Percentiles rank a stretch among this genome's conserved stretches.
phyloP scores from a whole-genome alignment of 2,329 filamentous ascomycete genomes.

The Myotisia sp. region DNA sequence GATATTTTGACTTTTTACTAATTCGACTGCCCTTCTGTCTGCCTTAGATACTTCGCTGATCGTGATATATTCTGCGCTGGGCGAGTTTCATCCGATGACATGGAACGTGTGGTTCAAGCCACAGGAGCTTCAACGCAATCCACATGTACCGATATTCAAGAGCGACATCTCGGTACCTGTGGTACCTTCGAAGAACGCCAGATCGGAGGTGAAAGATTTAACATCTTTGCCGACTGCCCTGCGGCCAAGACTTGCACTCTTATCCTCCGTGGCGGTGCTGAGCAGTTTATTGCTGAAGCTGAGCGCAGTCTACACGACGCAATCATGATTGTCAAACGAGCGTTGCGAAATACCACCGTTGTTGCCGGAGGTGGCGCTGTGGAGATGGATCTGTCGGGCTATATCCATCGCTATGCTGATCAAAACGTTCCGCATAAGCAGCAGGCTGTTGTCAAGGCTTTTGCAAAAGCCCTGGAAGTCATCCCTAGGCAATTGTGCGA shows the following conservation, averaged over 20 bases:
- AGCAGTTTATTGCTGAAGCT: slow-evolving; percentile 98
- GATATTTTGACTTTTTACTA: not conserved
- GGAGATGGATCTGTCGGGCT: slow-evolving; percentile 94
- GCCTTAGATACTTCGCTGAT: slow-evolving; percentile 67
- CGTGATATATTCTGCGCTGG: slow-evolving; percentile 97
- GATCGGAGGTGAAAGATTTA: slow-evolving; percentile 94
- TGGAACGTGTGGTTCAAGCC: slow-evolving; percentile 91
- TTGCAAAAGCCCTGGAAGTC: slow-evolving; percentile 91
- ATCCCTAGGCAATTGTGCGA: slow-evolving; percentile 95
- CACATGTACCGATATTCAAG: slow-evolving; percentile 86
- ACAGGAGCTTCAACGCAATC: slow-evolving; percentile 87
- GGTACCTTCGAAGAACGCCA: slow-evolving; percentile 87
- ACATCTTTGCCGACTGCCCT: slow-evolving; percentile 94
- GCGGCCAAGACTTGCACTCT: slow-evolving; percentile 94
- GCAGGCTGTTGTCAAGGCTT: slow-evolving; percentile 93
- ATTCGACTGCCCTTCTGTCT: slow-evolving; percentile 2
- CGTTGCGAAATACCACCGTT: slow-evolving; percentile 85
- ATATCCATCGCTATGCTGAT: slow-evolving; percentile 85
- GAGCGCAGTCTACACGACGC: slow-evolving; percentile 96
- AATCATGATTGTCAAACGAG: slow-evolving; percentile 99
- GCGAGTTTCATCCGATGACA: slow-evolving; percentile 76
- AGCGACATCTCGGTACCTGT: slow-evolving; percentile 81
- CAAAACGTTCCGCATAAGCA: slow-evolving; percentile 89
- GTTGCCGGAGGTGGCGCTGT: slow-evolving; percentile 87
- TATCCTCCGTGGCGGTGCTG: slow-evolving; percentile 83